phyloP scores from a whole-genome alignment of 345 rosid genomes.

The Rhizophora apiculata region DNA sequence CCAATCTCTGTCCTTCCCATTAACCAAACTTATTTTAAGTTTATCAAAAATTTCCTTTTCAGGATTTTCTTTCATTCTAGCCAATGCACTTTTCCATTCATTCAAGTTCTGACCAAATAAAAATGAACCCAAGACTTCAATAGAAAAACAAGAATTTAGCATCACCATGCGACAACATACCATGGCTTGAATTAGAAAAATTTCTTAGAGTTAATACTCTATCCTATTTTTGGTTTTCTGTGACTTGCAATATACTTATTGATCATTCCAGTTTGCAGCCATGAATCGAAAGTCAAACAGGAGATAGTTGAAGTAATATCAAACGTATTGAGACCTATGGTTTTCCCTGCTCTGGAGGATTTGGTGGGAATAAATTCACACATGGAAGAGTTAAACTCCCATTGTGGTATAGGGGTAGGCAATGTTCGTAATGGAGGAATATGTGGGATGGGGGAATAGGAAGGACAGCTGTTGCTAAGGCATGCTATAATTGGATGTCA shows the following conservation, averaged over 20 bases:
- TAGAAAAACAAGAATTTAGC: constrained; percentile 11
- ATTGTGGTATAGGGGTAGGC: not conserved
- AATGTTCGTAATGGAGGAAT: constrained; percentile 6
- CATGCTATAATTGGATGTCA: not conserved
- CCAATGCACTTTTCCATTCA: constrained; percentile 12
- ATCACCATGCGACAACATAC: not conserved
- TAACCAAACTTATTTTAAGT: no score
- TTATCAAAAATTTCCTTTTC: not conserved
- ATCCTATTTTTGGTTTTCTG: not conserved
- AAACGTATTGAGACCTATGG: not conserved
- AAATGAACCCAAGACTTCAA: constrained; percentile 11
- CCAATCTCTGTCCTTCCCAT: constrained; percentile 7
- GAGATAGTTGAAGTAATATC: not conserved
- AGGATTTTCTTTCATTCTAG: constrained; percentile 6
- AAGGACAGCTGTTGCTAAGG: not conserved
- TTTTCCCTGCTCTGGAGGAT: not conserved
- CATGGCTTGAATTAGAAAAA: not conserved
- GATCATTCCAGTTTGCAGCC: not conserved
- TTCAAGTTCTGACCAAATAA: not conserved
- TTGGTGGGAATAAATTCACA: not conserved
- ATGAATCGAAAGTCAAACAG: not conserved
- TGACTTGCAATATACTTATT: not conserved
- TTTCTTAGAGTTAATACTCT: not conserved
- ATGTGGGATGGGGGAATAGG: not conserved
- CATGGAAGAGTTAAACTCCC: not conserved